These are phyloP conservation scores for Parsonsia alboflavescens DNA, from an alignment of 257 asterid species.

Conservation along the genomic window DNA sequence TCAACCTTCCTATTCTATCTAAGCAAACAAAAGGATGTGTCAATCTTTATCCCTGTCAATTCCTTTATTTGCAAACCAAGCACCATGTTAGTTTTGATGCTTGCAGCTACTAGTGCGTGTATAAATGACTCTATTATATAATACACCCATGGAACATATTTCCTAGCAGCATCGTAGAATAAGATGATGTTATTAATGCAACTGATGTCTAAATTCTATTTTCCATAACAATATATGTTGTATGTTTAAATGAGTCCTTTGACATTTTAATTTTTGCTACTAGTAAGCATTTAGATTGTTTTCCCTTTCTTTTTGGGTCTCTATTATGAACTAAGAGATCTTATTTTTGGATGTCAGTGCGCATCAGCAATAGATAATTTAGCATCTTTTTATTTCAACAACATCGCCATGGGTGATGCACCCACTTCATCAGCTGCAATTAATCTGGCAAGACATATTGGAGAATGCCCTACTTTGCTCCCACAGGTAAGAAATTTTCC, in stretches of 20 bases:
- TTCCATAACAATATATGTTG: background rate
- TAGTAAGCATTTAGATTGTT: background rate
- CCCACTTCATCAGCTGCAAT: slow-evolving; percentile 68
- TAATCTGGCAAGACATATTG: slow-evolving; percentile 75
- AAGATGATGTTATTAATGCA: background rate
- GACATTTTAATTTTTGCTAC: background rate
- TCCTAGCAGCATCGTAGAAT: background rate
- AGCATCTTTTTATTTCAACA: slow-evolving; percentile 82
- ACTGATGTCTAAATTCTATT: background rate
- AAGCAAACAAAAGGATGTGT: no score
- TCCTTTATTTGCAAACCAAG: no score
- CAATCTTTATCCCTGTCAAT: no score
- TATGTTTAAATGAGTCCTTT: slow-evolving; percentile 1
- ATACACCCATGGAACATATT: background rate
- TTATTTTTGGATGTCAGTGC: slow-evolving; percentile 45
- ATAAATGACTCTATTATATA: no score
- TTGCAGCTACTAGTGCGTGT: background rate
- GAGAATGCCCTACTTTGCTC: slow-evolving; percentile 77
- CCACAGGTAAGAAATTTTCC: slow-evolving; percentile 51
- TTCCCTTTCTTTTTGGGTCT: background rate
- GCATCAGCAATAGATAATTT: slow-evolving; percentile 86
- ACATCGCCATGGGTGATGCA: slow-evolving; percentile 72
- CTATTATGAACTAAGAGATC: background rate
- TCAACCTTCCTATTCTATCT: no score
- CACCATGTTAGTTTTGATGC: no score